Conservation (phyloP, 2,329 filamentous ascomycete genomes). For the Camptophora hylomeconis region DNA sequence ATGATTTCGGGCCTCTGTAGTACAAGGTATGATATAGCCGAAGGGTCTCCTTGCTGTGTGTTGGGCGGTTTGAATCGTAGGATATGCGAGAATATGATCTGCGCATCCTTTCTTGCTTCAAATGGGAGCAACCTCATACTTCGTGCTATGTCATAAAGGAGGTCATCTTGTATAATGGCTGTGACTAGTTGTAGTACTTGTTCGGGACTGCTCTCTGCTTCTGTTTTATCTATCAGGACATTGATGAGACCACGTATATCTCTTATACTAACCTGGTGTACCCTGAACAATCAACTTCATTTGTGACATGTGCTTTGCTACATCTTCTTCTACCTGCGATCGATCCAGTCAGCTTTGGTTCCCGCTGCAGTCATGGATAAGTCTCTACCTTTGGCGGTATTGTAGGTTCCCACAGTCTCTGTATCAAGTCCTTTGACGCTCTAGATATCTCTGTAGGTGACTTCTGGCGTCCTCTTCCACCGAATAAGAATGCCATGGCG, state of each 20-base stretch:
- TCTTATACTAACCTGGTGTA: conserved; percentile 61
- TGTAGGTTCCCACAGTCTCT: conserved; percentile 46
- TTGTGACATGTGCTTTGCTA: conserved; percentile 65
- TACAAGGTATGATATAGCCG: conserved; percentile 79
- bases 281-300: conserved; percentile 93
- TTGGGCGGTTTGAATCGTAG: conserved; percentile 70
- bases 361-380: too few species aligned
- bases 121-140: conserved; percentile 80
- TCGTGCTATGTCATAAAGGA: conserved; percentile 70
- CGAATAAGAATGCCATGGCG: conserved; percentile 58
- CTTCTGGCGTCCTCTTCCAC: conserved; percentile 44
- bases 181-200: conserved; percentile 78
- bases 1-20: conserved; percentile 77
- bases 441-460: conserved; percentile 48
- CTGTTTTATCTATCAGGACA: conserved; percentile 33
- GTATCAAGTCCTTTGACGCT: conserved; percentile 50
- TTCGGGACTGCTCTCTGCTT: conserved; percentile 74
- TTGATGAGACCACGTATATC: conserved; percentile 3
- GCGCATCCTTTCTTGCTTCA: conserved; percentile 89
- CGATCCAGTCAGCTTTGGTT: too few species aligned
- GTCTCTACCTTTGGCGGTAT: conserved; percentile 41
- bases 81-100: conserved; percentile 89
- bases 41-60: conserved; percentile 54
- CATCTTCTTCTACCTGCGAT: conserved; percentile 11
- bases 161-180: conserved; percentile 74